Evolutionary conservation across 306 rosid genomes (phyloP).

Genomic region (Cicer yamashitae): DNA sequence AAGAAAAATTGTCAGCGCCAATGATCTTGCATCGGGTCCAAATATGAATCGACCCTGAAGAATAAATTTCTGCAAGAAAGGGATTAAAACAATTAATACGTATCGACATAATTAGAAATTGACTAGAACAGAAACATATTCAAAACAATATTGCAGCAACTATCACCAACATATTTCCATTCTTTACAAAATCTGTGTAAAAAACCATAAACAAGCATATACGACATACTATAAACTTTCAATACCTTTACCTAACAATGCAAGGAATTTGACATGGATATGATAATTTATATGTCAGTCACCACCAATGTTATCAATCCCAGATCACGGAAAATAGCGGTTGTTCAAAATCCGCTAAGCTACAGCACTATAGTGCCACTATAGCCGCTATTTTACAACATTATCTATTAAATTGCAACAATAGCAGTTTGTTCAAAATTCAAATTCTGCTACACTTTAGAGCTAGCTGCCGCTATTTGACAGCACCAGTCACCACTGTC

Average conservation of each 20-base stretch:
- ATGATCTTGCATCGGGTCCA: conserved; percentile 96
- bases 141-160: not conserved
- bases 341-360: not conserved
- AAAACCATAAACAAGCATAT: not conserved
- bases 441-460: too few relatives aligned
- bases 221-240: not conserved
- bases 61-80: conserved; percentile 78
- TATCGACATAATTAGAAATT: conserved; percentile 8
- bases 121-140: conserved; percentile 1
- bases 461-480: too few relatives aligned
- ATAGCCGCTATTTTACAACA: too few relatives aligned
- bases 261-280: conserved; percentile 10
- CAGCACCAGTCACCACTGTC: not conserved
- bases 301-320: not conserved
- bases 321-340: too few relatives aligned
- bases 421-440: too few relatives aligned
- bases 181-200: not conserved
- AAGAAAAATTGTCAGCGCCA: conserved; percentile 80
- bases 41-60: conserved; percentile 94
- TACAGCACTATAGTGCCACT: too few relatives aligned
- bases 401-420: too few relatives aligned
- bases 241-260: conserved; percentile 22
- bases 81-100: conserved; percentile 32
- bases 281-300: conserved; percentile 2
- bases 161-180: not conserved